Evolutionary conservation across 495 filamentous ascomycete species (phyloP).

Genomic region (Penicillium chermesinum): DNA sequence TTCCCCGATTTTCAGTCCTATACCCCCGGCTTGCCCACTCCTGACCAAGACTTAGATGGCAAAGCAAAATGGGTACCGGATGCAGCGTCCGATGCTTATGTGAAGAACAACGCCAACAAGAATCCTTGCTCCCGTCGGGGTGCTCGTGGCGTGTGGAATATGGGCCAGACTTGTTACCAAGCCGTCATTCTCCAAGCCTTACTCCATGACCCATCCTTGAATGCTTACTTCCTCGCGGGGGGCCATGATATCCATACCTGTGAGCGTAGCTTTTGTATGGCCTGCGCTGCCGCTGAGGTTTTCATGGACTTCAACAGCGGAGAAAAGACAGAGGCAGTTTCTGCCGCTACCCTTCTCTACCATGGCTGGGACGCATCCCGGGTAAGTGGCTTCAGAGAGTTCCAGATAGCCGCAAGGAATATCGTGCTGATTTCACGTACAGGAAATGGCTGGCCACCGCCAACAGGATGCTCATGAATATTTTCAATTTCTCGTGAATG

Average conservation of each 20-base stretch:
- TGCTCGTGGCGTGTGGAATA: conserved; percentile 87
- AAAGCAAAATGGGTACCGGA: conserved; percentile 24
- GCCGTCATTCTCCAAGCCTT: conserved; percentile 84
- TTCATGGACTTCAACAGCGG: conserved; percentile 82
- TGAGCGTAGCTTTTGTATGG: conserved; percentile 55
- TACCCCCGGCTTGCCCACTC: neutral
- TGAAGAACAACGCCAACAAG: conserved; percentile 40
- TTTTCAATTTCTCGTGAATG: conserved; percentile 85
- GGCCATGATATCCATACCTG: conserved; percentile 73
- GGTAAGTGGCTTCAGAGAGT: conserved; percentile 7
- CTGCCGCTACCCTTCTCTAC: conserved; percentile 69
- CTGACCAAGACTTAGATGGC: conserved; percentile 12
- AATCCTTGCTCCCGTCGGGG: conserved; percentile 44
- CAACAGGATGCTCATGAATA: conserved; percentile 96
- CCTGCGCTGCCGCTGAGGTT: conserved; percentile 84
- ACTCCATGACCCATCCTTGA: conserved; percentile 80
- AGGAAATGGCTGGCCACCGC: conserved; percentile 82
- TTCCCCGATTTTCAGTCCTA: neutral
- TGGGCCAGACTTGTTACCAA: conserved; percentile 91
- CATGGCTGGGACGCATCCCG: conserved; percentile 25
- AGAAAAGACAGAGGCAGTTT: conserved; percentile 78
- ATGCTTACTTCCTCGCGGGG: conserved; percentile 80
- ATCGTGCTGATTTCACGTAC: conserved; percentile 42
- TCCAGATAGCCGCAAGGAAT: neutral
- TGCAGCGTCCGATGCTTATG: conserved; percentile 35